Conservation (phyloP, 1,284 basidiomycete species). For the Leccinum subspadiceum region DNA sequence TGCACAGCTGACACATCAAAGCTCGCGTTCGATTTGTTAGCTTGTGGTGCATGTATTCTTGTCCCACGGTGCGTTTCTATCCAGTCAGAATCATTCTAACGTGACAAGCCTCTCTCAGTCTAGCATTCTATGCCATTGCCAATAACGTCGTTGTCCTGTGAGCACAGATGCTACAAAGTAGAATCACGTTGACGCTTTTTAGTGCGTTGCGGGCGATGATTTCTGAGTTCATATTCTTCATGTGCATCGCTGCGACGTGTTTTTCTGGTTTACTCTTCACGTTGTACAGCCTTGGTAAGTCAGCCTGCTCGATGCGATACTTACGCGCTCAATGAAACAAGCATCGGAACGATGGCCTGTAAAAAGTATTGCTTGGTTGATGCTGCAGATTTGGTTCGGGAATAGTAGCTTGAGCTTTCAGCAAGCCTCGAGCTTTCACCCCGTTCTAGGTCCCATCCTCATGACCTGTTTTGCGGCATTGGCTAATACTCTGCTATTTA, state of each 20-base stretch:
- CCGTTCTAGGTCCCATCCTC: slow-evolving; percentile 79
- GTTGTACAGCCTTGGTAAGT: slow-evolving; percentile 70
- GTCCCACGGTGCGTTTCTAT: slow-evolving; percentile 63
- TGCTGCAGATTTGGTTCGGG: slow-evolving; percentile 84
- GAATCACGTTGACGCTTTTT: slow-evolving; percentile 8
- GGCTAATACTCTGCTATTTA: slow-evolving; percentile 76
- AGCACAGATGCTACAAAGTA: slow-evolving; percentile 3
- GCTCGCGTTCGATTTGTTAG: slow-evolving; percentile 78
- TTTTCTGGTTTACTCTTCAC: slow-evolving; percentile 88
- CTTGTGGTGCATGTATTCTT: slow-evolving; percentile 84
- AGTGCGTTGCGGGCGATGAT: slow-evolving; percentile 78
- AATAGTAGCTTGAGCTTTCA: slow-evolving; percentile 72
- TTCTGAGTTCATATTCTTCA: slow-evolving; percentile 81
- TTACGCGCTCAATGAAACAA: slow-evolving; percentile 22
- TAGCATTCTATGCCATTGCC: slow-evolving; percentile 84
- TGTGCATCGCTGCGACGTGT: slow-evolving; percentile 76
- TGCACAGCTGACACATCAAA: slow-evolving; percentile 54
- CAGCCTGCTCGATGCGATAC: background rate
- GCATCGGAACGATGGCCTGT: slow-evolving; percentile 62
- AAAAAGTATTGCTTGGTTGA: slow-evolving; percentile 73
- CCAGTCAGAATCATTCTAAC: slow-evolving; percentile 4
- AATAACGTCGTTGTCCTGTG: slow-evolving; percentile 85
- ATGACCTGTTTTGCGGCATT: slow-evolving; percentile 85
- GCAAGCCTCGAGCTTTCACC: slow-evolving; percentile 76
- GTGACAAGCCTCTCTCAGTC: slow-evolving; percentile 33